Conservation (phyloP, 1,139 yeast species). For the Suhomyces wounanorum region DNA sequence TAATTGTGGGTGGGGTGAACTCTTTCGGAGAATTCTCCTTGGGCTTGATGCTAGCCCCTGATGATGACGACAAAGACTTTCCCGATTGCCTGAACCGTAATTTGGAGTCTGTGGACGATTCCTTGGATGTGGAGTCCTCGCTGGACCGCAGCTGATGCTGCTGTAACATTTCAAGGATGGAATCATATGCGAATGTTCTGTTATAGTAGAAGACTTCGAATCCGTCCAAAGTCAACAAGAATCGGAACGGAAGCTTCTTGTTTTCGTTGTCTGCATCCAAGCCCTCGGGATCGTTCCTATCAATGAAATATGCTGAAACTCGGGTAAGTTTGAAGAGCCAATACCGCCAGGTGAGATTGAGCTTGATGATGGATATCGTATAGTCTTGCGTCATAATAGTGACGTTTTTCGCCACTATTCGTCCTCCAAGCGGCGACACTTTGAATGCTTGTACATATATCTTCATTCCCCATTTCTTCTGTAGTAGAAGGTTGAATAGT, state of each 20-base stretch:
- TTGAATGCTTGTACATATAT: constrained; percentile 72
- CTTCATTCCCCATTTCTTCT: constrained; percentile 60
- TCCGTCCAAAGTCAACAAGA: constrained; percentile 67
- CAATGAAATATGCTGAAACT: constrained; percentile 40
- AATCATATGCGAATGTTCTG: constrained; percentile 74
- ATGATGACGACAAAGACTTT: constrained; percentile 2
- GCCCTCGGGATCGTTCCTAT: constrained; percentile 26
- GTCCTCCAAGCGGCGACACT: constrained; percentile 78
- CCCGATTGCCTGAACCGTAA: constrained; percentile 7
- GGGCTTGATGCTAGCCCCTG: constrained; percentile 2
- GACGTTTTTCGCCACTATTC: constrained; percentile 74
- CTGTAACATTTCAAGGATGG: constrained; percentile 50
- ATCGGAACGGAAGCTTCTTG: constrained; percentile 55
- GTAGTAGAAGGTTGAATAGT: constrained; percentile 54
- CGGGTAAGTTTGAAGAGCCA: constrained; percentile 66
- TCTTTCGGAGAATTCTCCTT: neutral
- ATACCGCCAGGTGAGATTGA: constrained; percentile 85
- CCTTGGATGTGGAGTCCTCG: constrained; percentile 4
- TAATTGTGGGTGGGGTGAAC: constrained; percentile 14
- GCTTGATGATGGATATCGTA: constrained; percentile 67
- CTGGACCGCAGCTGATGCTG: constrained; percentile 5
- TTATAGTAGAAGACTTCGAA: constrained; percentile 81
- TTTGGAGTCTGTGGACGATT: constrained; percentile 3
- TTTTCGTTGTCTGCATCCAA: constrained; percentile 11
- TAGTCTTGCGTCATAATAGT: constrained; percentile 70